phyloP scores from a whole-genome alignment of 2,329 filamentous ascomycete species.

The Talaromyces sp. region DNA sequence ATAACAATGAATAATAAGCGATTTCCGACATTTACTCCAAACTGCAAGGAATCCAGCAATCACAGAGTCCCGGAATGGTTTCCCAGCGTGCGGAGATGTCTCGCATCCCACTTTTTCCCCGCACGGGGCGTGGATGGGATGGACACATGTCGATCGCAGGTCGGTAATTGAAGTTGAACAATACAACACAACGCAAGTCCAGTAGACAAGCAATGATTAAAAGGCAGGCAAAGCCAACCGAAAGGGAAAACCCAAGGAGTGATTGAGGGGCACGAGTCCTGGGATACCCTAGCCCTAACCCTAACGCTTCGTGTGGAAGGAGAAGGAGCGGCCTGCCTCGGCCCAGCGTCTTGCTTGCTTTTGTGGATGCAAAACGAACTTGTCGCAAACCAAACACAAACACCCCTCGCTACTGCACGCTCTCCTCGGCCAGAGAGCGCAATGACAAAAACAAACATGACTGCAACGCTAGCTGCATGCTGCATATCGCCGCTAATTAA shows the following conservation, averaged over 20 bases:
- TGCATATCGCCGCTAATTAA: neutral
- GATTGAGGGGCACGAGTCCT: neutral
- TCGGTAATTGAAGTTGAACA: neutral
- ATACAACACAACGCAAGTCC: neutral
- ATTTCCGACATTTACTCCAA: neutral
- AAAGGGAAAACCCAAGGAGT: neutral
- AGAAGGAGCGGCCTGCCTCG: neutral
- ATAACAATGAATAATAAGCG: neutral
- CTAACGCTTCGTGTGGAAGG: neutral
- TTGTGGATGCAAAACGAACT: neutral
- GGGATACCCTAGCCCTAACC: neutral
- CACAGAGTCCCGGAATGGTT: neutral
- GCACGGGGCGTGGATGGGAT: neutral
- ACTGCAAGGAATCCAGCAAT: neutral
- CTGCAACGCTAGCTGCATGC: neutral
- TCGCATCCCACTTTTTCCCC: neutral
- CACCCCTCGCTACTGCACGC: neutral
- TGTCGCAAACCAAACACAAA: neutral
- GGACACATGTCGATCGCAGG: neutral
- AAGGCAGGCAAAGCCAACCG: neutral
- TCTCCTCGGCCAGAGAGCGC: too few relatives aligned
- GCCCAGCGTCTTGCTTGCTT: neutral
- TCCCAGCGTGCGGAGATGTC: neutral
- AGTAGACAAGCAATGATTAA: neutral
- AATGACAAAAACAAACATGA: neutral